These are phyloP conservation scores for Dillenia suffruticosa DNA, from an alignment of 164 flowering plant species.

Conservation along the genomic window DNA sequence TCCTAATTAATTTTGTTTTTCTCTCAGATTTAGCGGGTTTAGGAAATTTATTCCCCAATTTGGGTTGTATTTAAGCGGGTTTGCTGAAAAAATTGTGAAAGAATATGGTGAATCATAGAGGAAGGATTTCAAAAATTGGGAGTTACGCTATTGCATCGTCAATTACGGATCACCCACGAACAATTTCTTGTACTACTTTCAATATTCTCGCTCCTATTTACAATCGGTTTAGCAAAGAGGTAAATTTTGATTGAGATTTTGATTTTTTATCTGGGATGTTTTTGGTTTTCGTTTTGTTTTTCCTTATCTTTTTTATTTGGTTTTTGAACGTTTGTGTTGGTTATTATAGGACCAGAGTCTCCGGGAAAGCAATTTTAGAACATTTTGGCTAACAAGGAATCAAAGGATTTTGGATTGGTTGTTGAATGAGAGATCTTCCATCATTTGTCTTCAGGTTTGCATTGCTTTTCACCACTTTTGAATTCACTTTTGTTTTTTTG, in stretches of 20 bases:
- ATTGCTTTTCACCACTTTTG: neutral
- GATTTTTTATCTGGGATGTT: neutral
- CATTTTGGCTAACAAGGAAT: constrained; percentile 72
- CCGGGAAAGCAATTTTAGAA: constrained; percentile 74
- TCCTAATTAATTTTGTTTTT: too few relatives aligned
- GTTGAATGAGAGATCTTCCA: constrained; percentile 75
- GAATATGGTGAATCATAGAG: constrained; percentile 26
- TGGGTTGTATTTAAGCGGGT: neutral
- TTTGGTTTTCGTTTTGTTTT: neutral
- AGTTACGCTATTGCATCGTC: constrained; percentile 60
- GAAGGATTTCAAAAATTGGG: constrained; percentile 53
- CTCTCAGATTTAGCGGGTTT: too few relatives aligned
- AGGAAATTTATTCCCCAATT: too few relatives aligned
- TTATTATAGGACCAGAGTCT: constrained; percentile 47
- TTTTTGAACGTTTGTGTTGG: constrained; percentile 6
- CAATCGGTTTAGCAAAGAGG: constrained; percentile 73
- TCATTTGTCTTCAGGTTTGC: constrained; percentile 88
- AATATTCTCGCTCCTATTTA: constrained; percentile 95
- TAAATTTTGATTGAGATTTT: neutral
- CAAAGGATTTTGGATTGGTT: constrained; percentile 75
- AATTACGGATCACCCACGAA: constrained; percentile 46
- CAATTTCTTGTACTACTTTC: constrained; percentile 86
- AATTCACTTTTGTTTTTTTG: neutral
- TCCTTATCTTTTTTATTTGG: neutral
- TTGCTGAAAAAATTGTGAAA: neutral